A percentile compares a stretch with the other conserved stretches of the same genome.
These are phyloP conservation scores for Baorangia bicolor DNA, from an alignment of 768 basidiomycete species.

Conservation along the genomic window DNA sequence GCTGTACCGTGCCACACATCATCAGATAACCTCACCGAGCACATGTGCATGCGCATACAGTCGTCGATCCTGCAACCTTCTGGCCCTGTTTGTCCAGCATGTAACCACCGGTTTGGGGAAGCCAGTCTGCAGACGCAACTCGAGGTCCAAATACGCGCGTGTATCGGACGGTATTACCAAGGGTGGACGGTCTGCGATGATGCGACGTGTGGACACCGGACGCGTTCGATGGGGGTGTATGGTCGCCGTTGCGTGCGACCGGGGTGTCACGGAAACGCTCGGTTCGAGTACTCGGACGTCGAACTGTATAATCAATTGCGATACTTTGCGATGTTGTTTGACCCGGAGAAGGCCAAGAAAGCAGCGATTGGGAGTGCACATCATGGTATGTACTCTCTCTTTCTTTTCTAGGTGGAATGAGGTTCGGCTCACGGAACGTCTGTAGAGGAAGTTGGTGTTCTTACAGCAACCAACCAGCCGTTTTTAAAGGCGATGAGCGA, in stretches of 20 bases:
- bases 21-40: not conserved
- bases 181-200: slow-evolving; percentile 90
- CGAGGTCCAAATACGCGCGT: slow-evolving; percentile 78
- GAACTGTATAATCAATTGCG: slow-evolving; percentile 89
- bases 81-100: slow-evolving; percentile 73
- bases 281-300: slow-evolving; percentile 72
- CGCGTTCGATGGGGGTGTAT: slow-evolving; percentile 94
- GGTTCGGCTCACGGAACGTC: not conserved
- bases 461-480: slow-evolving; percentile 48
- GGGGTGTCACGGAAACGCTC: slow-evolving; percentile 10
- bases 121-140: slow-evolving; percentile 81
- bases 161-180: slow-evolving; percentile 82
- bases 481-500: slow-evolving; percentile 52
- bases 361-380: slow-evolving; percentile 47
- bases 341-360: slow-evolving; percentile 60
- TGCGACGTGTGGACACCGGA: slow-evolving; percentile 74
- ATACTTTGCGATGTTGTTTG: slow-evolving; percentile 79
- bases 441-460: slow-evolving; percentile 54
- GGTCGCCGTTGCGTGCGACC: slow-evolving; percentile 73
- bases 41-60: slow-evolving; percentile 36
- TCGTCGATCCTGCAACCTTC: slow-evolving; percentile 59
- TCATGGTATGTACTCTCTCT: slow-evolving; percentile 34
- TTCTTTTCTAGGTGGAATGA: not conserved
- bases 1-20: slow-evolving; percentile 12
- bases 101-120: slow-evolving; percentile 48